Evolutionary conservation across 805 yeast genomes (phyloP), one percentile per base, ranked within the genome.

Genomic region (Candida dendrica): DNA sequence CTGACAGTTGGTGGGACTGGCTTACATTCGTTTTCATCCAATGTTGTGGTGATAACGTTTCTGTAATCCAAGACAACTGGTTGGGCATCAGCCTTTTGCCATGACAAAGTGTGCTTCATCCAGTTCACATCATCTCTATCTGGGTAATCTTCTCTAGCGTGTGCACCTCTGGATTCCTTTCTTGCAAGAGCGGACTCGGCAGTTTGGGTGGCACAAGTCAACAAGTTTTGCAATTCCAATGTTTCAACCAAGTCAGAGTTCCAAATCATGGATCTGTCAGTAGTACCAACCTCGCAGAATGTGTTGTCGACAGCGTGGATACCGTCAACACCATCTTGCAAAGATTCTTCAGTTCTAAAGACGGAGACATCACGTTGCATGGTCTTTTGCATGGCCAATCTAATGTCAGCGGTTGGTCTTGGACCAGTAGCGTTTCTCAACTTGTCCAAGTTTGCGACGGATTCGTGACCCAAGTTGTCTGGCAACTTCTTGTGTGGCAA

Each of bases 261-360:
- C 98, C 98, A 91, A 61, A 91, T 90, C 97, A 93, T 88, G 14
- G 96, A 88, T 71, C 96, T 81, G 66, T 91, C 98, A 50, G 90
- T 78, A 49, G 95, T 88, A 62, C 85, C 84, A 50, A 91, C 81
- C 58, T 86, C 80, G 35, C 65, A 67, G 60, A 87, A 84, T 30
- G 83, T 66, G 55, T 75, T 70, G 68, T 90, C 97, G 51, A 91
- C 86, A 44, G 66, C 77, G 47, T 69, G 70, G 60, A 91, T 87
- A 55, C 81, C 79, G 55, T 65, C 68, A 39, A 91, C 96, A 81
- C 98, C 96, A 52, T 80, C 84, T 62, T 89, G 96, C 63, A 91
- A 75, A 39, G 95, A 79, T 48, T 79, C 87, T 72, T 93, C 96
- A 45, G 82, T 83, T 75, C 98, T 86, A 77, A 93, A 91, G 45